Base-by-base conservation (phyloP, 2,329 filamentous ascomycete species). In the Aspergillus luchuensis region DNA sequence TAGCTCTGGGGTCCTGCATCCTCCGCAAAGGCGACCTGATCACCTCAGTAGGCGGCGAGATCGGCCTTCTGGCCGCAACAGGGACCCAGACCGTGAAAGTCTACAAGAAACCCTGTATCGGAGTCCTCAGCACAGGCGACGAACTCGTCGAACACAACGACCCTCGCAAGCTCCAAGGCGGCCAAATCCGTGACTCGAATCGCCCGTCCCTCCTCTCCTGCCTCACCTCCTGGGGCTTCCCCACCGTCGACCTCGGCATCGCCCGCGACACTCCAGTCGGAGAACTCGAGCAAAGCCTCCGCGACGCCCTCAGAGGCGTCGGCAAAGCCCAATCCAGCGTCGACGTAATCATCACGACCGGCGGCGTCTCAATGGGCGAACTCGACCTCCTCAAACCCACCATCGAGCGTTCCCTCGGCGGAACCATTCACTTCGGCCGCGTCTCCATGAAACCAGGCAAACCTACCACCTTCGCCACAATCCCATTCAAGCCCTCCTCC, bases 371-470 rank as follows among this genome's bases (percentile, higher is more conserved):
- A 8, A 99, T 99, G 95, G 95, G 95, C 59, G 95, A 99, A 78
- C 87, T 97, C 2, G 95, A 99, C 76, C 88, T 99, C 7, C 86
- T 99, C 19, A 99, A 99, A 75, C 94, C 95, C 0, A 98, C 94
- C 0, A 91, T 99, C 69, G 95, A 98, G 80, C 89, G 94, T 45
- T 84, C 88, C 1, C 85, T 99, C 1, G 92, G 92, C 59, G 95
- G 95, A 7, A 95, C 89, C 0, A 97, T 99, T 66, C 95, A 97
- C 76, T 99, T 99, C 69, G 95, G 95, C 23, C 89, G 95, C 3
- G 95, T 99, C 2, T 86, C 89, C 57, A 98, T 99, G 95, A 99
- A 99, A 80, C 95, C 95, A 0, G 95, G 95, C 4, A 99, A 98
- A 77, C 95, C 95, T 2, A 97, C 93, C 0, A 99, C 95, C 0